Percentiles rank a stretch among this genome's conserved stretches.
phyloP scores from a whole-genome alignment of 164 flowering plant species.

The Vitis vinifera region ASM3070453v1 NC_081813.1:24193001-24193500 shows the following conservation, averaged over 20 bases:
- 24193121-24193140: constrained; percentile 41
- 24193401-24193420: too few relatives aligned
- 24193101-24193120: constrained; percentile 37
- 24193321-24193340: too few relatives aligned
- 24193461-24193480: too few relatives aligned
- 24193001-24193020: neutral
- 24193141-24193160: constrained; percentile 66
- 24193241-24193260: constrained; percentile 1
- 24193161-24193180: constrained; percentile 56
- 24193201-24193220: constrained; percentile 73
- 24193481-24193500: too few relatives aligned
- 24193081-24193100: constrained; percentile 28
- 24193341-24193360: too few relatives aligned
- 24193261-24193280: neutral
- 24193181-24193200: constrained; percentile 75
- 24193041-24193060: constrained; percentile 46
- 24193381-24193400: too few relatives aligned
- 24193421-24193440: too few relatives aligned
- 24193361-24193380: too few relatives aligned
- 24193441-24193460: too few relatives aligned
- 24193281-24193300: too few relatives aligned
- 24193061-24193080: constrained; percentile 39
- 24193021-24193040: constrained; percentile 57
- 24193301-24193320: too few relatives aligned
- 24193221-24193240: constrained; percentile 46